Evolutionary conservation across 805 yeast genomes (phyloP), one percentile per base, ranked within the genome.

Genomic region (Tetrapisispora iriomotensis): DNA sequence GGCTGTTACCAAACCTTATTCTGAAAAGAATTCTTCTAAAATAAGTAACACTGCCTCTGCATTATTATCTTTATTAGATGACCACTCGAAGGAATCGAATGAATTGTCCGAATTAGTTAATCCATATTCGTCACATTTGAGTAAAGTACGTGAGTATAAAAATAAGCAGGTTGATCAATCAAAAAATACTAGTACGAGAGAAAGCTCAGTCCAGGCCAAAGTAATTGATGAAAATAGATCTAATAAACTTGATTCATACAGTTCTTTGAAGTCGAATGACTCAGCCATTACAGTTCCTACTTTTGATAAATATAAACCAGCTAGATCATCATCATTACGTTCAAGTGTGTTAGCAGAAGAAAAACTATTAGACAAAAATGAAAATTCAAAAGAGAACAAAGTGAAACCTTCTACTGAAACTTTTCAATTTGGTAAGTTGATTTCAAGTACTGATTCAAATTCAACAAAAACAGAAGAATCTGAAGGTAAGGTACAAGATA

Each of bases 41-140:
- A 39, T 68, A 38, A 70, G 74, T 44, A 65, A 62, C 26, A 67
- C 77, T 0, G 78, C 78, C 1, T 60, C 71, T 37, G 68, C 77
- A 1, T 55, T 73, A 35, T 51, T 72, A 31, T 69, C 75, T 3
- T 54, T 70, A 31, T 48, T 71, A n/a, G 67, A 64, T 25, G 48
- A 50, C 7, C 53, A 49, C 8, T n/a, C 39, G 3, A 8, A 6
- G 8, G 45, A 45, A 9, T 42, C 43, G 12, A 36, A 36, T 17
- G 30, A 40, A 33, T 22, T 41, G 13, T 43, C 53, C n/a, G 42
- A 48, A 18, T 50, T 62, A 24, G 63, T 68, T 12, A 70, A 71
- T 44, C 75, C 75, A 8, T 70, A 69, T 45, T 64, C 70, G 4
- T 40, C 57, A 6, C 47, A 38, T 17, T 27, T 38, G 1, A 27